A percentile compares a stretch with the other conserved stretches of the same genome.
phyloP scores from a whole-genome alignment of 2,329 filamentous ascomycete species.

The Ophiostoma populinum region DNA sequence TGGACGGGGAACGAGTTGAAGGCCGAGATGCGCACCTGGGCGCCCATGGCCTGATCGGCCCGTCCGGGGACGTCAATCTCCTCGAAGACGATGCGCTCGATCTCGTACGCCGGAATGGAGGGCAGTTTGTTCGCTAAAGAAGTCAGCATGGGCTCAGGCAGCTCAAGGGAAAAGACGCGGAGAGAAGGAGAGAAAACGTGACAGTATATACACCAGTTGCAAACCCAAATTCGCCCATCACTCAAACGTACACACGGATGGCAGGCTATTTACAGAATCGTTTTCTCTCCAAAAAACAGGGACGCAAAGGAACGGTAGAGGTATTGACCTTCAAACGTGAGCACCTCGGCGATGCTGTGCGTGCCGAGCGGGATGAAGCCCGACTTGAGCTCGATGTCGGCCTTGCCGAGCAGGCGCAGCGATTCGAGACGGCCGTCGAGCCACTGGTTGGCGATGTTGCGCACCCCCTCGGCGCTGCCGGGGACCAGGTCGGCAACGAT shows the following conservation, averaged over 20 bases:
- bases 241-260: no score
- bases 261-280: slow-evolving; percentile 17
- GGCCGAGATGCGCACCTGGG: slow-evolving; percentile 56
- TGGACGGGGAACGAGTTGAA: slow-evolving; percentile 65
- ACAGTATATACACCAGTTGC: no score
- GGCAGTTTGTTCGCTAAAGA: slow-evolving; percentile 52
- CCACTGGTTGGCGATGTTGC: slow-evolving; percentile 74
- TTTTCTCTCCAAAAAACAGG: slow-evolving; percentile 44
- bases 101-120: slow-evolving; percentile 61
- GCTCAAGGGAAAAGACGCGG: background rate
- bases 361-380: slow-evolving; percentile 66
- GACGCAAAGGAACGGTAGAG: slow-evolving; percentile 47
- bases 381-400: slow-evolving; percentile 56
- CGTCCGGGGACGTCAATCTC: slow-evolving; percentile 40
- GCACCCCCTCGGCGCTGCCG: slow-evolving; percentile 60
- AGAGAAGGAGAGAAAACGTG: no score
- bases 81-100: slow-evolving; percentile 62
- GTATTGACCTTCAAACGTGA: slow-evolving; percentile 70
- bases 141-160: slow-evolving; percentile 19
- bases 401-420: slow-evolving; percentile 56
- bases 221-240: no score
- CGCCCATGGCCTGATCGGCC: slow-evolving; percentile 51
- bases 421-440: slow-evolving; percentile 58
- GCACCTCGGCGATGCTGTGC: slow-evolving; percentile 54
- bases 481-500: slow-evolving; percentile 61